phyloP scores from a whole-genome alignment of 31 red algal genomes.

The Bonnemaisonia californica region DNA sequence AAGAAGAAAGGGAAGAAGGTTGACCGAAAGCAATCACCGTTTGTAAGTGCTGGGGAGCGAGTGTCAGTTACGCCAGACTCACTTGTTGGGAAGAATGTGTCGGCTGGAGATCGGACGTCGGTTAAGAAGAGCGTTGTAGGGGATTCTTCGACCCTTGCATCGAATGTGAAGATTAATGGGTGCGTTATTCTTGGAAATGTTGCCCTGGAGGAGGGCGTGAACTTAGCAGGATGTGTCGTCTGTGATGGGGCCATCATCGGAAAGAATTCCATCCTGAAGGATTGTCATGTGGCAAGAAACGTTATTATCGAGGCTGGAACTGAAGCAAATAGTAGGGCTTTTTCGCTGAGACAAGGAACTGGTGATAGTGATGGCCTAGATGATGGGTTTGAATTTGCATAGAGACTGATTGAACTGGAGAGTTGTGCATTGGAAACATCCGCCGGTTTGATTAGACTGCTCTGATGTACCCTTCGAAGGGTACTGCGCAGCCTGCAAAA shows the following conservation, averaged over 20 bases:
- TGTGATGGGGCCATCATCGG: constrained; percentile 50
- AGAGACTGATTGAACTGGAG: too few species aligned
- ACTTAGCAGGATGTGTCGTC: constrained; percentile 66
- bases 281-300: constrained; percentile 59
- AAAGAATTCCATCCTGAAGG: constrained; percentile 39
- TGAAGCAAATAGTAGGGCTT: constrained; percentile 43
- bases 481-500: too few species aligned
- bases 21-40: constrained; percentile 7
- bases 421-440: too few species aligned
- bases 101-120: constrained; percentile 52
- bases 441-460: too few species aligned
- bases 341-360: background rate
- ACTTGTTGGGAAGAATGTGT: constrained; percentile 28
- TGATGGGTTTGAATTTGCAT: constrained; percentile 28
- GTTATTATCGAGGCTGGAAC: constrained; percentile 26
- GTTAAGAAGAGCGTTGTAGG: constrained; percentile 83
- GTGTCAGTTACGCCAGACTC: constrained; percentile 54
- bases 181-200: constrained; percentile 73
- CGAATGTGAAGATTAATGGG: constrained; percentile 63
- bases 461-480: too few species aligned
- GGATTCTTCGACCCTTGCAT: constrained; percentile 32
- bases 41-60: constrained; percentile 40
- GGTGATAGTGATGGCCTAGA: constrained; percentile 12
- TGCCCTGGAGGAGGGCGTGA: constrained; percentile 56
- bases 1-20: constrained; percentile 52